Percentiles rank a stretch among this genome's conserved stretches.
These are phyloP conservation scores for Aquilaria yunnanensis DNA, from an alignment of 345 rosid species.

Conservation along the genomic window DNA sequence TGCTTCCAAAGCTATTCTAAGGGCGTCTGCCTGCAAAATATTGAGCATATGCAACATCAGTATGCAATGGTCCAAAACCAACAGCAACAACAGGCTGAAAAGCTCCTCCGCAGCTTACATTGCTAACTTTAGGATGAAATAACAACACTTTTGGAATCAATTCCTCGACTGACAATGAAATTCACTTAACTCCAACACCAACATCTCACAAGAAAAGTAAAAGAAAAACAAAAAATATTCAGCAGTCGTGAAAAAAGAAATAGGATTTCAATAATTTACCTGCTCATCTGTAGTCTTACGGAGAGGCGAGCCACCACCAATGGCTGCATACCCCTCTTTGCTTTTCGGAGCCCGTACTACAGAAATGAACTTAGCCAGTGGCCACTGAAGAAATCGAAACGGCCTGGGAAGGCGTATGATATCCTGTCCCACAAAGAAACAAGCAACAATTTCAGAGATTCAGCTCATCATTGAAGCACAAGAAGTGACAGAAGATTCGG, in stretches of 20 bases:
- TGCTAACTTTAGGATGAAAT: not conserved
- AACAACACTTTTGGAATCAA: not conserved
- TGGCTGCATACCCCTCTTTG: conserved; percentile 96
- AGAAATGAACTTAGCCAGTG: conserved; percentile 78
- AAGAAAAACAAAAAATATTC: too few relatives aligned
- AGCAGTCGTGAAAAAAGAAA: not conserved
- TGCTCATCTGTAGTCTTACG: conserved; percentile 86
- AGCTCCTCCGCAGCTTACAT: not conserved
- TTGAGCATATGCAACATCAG: not conserved
- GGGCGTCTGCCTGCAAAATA: conserved; percentile 58
- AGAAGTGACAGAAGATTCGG: not conserved
- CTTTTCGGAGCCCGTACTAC: conserved; percentile 81
- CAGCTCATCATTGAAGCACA: not conserved
- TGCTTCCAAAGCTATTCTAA: conserved; percentile 50
- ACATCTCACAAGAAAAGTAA: not conserved
- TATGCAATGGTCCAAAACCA: not conserved
- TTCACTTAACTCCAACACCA: not conserved
- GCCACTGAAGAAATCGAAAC: conserved; percentile 75
- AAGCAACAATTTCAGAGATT: not conserved
- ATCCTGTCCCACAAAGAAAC: conserved; percentile 40
- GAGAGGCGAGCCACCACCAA: conserved; percentile 93
- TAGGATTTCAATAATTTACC: conserved; percentile 21
- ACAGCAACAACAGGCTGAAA: not conserved
- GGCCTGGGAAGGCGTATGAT: conserved; percentile 83
- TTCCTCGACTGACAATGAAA: too few relatives aligned